Percentiles rank a stretch among this genome's conserved stretches.
Evolutionary conservation across 2,329 filamentous ascomycete genomes (phyloP).

Genomic region (Colletotrichum brevisporum): DNA sequence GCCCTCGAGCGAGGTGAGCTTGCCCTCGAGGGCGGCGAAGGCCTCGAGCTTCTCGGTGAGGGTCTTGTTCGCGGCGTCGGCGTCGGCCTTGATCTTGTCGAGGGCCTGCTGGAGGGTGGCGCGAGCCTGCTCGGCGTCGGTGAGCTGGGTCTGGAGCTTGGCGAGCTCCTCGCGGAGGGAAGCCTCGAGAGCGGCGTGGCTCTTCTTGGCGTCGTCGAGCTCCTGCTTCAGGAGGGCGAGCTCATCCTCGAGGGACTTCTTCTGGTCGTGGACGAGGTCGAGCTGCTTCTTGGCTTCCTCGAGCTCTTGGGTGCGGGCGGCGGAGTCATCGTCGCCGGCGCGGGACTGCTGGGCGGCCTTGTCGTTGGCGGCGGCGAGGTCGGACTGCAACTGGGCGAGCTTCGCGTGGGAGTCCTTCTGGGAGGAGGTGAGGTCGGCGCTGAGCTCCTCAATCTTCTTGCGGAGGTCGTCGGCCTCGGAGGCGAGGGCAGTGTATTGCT

Average conservation of each 20-base stretch:
- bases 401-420: constrained; percentile 51
- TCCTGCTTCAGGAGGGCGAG: constrained; percentile 51
- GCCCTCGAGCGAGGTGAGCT: constrained; percentile 45
- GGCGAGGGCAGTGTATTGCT: constrained; percentile 50
- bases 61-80: constrained; percentile 47
- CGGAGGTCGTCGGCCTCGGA: constrained; percentile 55
- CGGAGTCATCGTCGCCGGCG: constrained; percentile 45
- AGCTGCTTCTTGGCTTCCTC: constrained; percentile 46
- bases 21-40: constrained; percentile 47
- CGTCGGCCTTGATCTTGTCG: constrained; percentile 50
- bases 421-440: constrained; percentile 47
- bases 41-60: constrained; percentile 48
- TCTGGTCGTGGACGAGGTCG: constrained; percentile 49
- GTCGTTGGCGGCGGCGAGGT: constrained; percentile 49
- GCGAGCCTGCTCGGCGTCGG: constrained; percentile 51
- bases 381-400: constrained; percentile 51
- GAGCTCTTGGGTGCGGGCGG: constrained; percentile 43
- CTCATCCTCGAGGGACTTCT: constrained; percentile 50
- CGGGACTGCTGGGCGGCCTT: constrained; percentile 43
- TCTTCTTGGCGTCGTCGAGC: constrained; percentile 51
- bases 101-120: constrained; percentile 48
- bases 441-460: constrained; percentile 55
- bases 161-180: constrained; percentile 49
- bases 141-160: constrained; percentile 52
- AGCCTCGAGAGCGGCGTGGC: constrained; percentile 51